Evolutionary conservation across 495 filamentous ascomycete species (phyloP), one percentile per base, ranked within the genome.

Genomic region (Echria macrotheca): DNA sequence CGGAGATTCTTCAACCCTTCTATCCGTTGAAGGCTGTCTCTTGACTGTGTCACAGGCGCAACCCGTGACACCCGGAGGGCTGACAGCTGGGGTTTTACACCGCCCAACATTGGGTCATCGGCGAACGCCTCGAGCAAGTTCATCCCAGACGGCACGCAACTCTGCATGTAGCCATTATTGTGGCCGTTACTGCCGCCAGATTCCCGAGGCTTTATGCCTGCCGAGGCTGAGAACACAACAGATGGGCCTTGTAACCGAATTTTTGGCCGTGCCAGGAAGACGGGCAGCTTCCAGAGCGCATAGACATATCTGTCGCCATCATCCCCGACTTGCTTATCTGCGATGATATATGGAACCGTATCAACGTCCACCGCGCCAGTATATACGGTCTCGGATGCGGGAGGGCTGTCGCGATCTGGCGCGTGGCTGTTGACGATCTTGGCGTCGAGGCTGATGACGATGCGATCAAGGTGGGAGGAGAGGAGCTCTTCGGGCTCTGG

Each of bases 111-210:
- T 43, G 84, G 83, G 56, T 91, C 88, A 46, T 75, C 69, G 39
- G 77, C 77, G 42, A 94, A 82, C 6, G 89, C 75, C 61, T 91
- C 85, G 0, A 96, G 71, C 8, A 96, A 71, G 61, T 96, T 96
- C 28, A 87, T 72, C 1, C 86, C 87, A 3, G 84, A 80, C 6
- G 90, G 83, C 23, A 86, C 69, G 39, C 84, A 75, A 48, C 86
- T 84, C 33, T 82, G 84, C 47, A 96, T 78, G 63, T 94, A 91
- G 43, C 86, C 55, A 5, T 89, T 79, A 29, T 71, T 72, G n/a
- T 65, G 50, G 6, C 67, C 68, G 19, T 72, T 65, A n/a, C n/a
- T n/a, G n/a, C n/a, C n/a, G n/a, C n/a, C n/a, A n/a, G n/a, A n/a
- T n/a, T 65, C 56, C 39, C 70, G 71, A n/a, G 72, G 66, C 51